Evolutionary conservation across 371 early-diverging fungal species (phyloP), one percentile per base, ranked within the genome.

Genomic region (Enterocytospora artemiae): DNA sequence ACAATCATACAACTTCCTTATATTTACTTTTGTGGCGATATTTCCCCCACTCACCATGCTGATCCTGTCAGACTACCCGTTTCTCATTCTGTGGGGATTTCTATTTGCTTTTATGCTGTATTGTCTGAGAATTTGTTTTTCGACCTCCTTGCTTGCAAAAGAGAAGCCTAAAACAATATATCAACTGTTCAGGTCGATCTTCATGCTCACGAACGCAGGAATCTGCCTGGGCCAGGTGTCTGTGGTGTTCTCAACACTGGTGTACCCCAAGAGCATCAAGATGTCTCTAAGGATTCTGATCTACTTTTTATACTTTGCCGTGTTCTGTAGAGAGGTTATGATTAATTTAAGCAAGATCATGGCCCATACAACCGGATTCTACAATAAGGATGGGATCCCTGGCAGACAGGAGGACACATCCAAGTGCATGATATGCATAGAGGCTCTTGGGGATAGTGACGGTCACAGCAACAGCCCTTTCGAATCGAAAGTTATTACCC

Each of bases 221-320:
- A 65, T 60, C 20, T 16, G 62, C 2, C 20, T 65, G 16, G 44
- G 60, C 7, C 68, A 67, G 30, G 12, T 32, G 0, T 36, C 52
- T 0, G 24, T 53, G 12, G 36, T 67, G 12, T 7, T 65, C 0
- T 50, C 48, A 5, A 63, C 62, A 37, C 45, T 70, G 25, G 28
- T 56, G 36, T 27, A 31, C 1, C 12, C 36, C 0, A 27, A 18
- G 14, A 16, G 27, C 25, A 22, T 70, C 4, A 20, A 34, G 1
- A 24, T 20, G 14, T 31, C 28, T 32, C 54, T 73, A 5, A 49
- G 46, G 27, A 25, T 63, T 5, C 46, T 76, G 1, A 9, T 72
- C 27, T 69, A 69, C 50, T 48, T 52, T 34, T 52, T 76, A 31
- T 79, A 79, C 58, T 74, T 72, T 36, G 72, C 70, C 22, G 67